Conservation (phyloP, 352 stramenopile species). For the Globisporangium spinosum region DNA sequence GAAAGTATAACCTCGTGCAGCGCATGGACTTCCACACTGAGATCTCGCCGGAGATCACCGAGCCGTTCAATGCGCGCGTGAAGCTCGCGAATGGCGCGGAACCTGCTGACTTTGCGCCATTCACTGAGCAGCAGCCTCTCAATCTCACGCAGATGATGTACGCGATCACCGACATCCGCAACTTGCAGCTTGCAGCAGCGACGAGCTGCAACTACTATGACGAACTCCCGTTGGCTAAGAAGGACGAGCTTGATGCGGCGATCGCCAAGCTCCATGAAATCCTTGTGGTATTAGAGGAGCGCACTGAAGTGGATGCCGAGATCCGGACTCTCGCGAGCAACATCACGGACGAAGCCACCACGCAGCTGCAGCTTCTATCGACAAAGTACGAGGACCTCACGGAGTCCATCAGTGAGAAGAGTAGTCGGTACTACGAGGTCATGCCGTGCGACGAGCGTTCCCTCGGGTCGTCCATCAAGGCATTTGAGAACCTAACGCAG, state of each 20-base stretch:
- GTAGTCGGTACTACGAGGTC: constrained; percentile 71
- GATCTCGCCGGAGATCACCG: constrained; percentile 42
- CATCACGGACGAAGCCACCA: constrained; percentile 39
- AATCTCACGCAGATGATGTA: constrained; percentile 51
- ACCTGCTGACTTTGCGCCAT: constrained; percentile 1
- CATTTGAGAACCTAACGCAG: constrained; percentile 44
- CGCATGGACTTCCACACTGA: constrained; percentile 48
- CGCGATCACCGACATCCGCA: constrained; percentile 63
- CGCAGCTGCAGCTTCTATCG: constrained; percentile 38
- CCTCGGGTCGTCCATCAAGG: constrained; percentile 44
- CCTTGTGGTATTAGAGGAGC: constrained; percentile 41
- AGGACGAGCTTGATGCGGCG: constrained; percentile 44
- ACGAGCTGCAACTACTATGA: constrained; percentile 42
- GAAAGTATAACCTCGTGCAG: constrained; percentile 74
- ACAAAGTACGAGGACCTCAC: constrained; percentile 44
- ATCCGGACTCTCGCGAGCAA: constrained; percentile 42
- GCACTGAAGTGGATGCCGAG: constrained; percentile 42
- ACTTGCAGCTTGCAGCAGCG: constrained; percentile 55
- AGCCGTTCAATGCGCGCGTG: constrained; percentile 38
- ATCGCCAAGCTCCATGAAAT: constrained; percentile 48
- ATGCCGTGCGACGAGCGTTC: constrained; percentile 66
- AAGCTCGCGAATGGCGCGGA: constrained; percentile 26
- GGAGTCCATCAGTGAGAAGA: constrained; percentile 62
- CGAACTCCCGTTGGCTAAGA: constrained; percentile 53
- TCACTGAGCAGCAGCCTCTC: constrained; percentile 4